Percentiles rank a stretch among this genome's conserved stretches.
Conservation (phyloP, 441 rosid species). For the Jatropha multifida region DNA sequence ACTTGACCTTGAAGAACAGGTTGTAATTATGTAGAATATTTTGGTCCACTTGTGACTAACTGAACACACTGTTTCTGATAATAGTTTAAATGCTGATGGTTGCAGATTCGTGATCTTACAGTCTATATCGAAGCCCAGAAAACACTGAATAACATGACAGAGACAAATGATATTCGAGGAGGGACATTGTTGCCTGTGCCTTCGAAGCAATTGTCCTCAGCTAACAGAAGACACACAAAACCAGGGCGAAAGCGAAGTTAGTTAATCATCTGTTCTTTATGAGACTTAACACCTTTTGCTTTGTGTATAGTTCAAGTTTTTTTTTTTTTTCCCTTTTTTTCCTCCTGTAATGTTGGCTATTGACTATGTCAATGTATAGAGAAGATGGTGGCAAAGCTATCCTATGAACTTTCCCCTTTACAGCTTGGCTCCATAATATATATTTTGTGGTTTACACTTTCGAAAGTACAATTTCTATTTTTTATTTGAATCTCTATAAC, state of each 20-base stretch:
- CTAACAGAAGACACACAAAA: slow-evolving; percentile 48
- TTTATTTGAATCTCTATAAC: too few relatives aligned
- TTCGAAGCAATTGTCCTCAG: slow-evolving; percentile 44
- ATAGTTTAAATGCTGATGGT: slow-evolving; percentile 12
- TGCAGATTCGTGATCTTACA: slow-evolving; percentile 74
- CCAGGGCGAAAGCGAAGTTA: slow-evolving; percentile 50
- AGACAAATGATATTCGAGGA: slow-evolving; percentile 52
- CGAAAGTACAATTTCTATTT: too few relatives aligned
- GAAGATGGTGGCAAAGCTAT: too few relatives aligned
- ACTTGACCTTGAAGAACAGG: slow-evolving; percentile 89
- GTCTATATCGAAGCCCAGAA: slow-evolving; percentile 80
- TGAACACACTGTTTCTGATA: slow-evolving; percentile 15
- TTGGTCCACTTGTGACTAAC: slow-evolving; percentile 1
- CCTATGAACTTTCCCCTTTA: too few relatives aligned
- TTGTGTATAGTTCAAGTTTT: background rate
- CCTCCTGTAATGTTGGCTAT: background rate
- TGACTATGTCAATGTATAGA: background rate
- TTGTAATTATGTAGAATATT: slow-evolving; percentile 8
- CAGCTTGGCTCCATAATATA: too few relatives aligned
- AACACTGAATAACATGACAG: slow-evolving; percentile 54
- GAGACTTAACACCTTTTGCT: background rate
- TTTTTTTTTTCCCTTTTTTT: too few relatives aligned
- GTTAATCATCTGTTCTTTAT: background rate
- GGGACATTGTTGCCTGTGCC: slow-evolving; percentile 76
- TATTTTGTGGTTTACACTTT: too few relatives aligned